phyloP scores from a whole-genome alignment of 208 protist genomes.

The Angomonas desouzai region DNA sequence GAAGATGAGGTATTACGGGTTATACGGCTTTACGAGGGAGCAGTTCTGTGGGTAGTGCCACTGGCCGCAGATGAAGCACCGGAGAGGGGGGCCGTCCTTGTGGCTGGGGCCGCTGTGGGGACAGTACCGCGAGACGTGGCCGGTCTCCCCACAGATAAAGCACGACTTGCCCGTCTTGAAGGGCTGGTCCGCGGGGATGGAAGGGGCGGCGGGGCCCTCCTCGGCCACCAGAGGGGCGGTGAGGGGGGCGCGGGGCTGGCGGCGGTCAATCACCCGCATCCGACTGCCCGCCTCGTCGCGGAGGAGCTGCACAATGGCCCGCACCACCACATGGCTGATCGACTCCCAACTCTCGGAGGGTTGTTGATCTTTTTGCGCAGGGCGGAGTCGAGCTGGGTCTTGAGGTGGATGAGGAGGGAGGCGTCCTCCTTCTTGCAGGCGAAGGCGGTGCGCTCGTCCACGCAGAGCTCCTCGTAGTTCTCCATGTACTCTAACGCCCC shows the following conservation, averaged over 20 bases:
- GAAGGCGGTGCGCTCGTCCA: slow-evolving; percentile 79
- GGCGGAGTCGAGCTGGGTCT: slow-evolving; percentile 81
- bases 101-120: slow-evolving; percentile 41
- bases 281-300: slow-evolving; percentile 47
- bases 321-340: slow-evolving; percentile 74
- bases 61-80: slow-evolving; percentile 86
- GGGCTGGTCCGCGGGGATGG: slow-evolving; percentile 33
- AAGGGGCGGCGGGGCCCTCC: slow-evolving; percentile 1
- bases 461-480: slow-evolving; percentile 77
- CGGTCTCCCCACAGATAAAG: slow-evolving; percentile 68
- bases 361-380: slow-evolving; percentile 86
- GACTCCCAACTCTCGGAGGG: slow-evolving; percentile 72
- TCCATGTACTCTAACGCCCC: slow-evolving; percentile 71
- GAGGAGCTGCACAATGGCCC: slow-evolving; percentile 79
- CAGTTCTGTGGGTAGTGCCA: slow-evolving; percentile 87
- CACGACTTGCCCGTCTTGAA: slow-evolving; percentile 67
- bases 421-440: slow-evolving; percentile 77
- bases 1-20: not conserved
- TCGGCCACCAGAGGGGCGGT: slow-evolving; percentile 36
- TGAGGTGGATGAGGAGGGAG: slow-evolving; percentile 73
- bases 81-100: slow-evolving; percentile 59
- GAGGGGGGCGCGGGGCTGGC: slow-evolving; percentile 41
- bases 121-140: slow-evolving; percentile 79
- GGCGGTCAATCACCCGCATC: slow-evolving; percentile 68
- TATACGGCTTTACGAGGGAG: slow-evolving; percentile 27